Evolutionary conservation across 805 yeast genomes (phyloP).

Genomic region (Candida xyloterini): DNA sequence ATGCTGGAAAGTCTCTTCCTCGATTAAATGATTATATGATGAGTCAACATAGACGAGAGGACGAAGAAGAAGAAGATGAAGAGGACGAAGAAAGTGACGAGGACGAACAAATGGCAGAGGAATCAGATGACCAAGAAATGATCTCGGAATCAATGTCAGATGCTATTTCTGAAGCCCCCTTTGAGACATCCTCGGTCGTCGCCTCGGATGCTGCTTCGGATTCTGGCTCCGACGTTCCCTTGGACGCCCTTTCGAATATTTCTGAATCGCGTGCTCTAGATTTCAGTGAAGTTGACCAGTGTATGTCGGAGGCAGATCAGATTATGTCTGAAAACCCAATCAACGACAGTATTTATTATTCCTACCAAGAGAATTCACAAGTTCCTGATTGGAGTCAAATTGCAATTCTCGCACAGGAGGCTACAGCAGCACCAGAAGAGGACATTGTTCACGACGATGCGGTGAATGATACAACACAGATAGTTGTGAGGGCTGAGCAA

Average conservation of each 20-base stretch:
- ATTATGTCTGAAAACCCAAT: background rate
- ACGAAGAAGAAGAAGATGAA: constrained; percentile 10
- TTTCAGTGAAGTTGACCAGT: constrained; percentile 1
- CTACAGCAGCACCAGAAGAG: background rate
- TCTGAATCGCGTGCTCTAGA: background rate
- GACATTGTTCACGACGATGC: background rate
- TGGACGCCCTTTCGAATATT: no score
- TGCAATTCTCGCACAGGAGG: constrained; percentile 2
- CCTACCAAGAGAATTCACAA: constrained; percentile 3
- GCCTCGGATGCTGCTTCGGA: background rate
- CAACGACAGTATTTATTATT: constrained; percentile 3
- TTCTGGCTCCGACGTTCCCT: background rate
- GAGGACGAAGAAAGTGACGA: no score
- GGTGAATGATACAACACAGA: background rate
- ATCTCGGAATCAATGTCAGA: constrained; percentile 1
- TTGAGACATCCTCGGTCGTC: background rate
- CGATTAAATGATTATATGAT: constrained; percentile 3
- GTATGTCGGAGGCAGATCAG: constrained; percentile 5
- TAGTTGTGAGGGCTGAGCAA: background rate
- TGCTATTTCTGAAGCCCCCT: background rate
- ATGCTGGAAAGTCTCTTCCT: constrained; percentile 8
- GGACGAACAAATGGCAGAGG: constrained; percentile 1
- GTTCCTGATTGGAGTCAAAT: constrained; percentile 4
- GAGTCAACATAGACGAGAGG: background rate
- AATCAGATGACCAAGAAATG: constrained; percentile 2